Evolutionary conservation across 2,329 filamentous ascomycete species (phyloP), one percentile per base, ranked within the genome.

Genomic region (Penicillium sp.): DNA sequence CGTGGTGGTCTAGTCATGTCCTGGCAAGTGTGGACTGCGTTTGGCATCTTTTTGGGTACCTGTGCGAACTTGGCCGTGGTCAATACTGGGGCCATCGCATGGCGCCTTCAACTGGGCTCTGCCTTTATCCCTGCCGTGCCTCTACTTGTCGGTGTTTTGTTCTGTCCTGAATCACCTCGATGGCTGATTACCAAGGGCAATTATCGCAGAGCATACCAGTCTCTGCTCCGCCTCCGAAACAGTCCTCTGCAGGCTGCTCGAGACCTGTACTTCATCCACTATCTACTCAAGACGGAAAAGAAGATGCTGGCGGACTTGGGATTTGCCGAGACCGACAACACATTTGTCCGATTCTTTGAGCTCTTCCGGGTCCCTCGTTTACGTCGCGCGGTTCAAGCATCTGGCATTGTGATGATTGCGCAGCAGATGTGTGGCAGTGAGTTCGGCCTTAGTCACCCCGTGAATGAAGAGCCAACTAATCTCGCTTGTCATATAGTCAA

Each of bases 1-100:
- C 76, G 80, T 4, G 80, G 80, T 9, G 78, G 75, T 5, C 63
- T 82, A 4, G 79, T 81, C 35, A 81, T 80, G 76, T 76, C 72
- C 0, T 82, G 79, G 78, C 80, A 82, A 63, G 64, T 82, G 16
- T 83, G 74, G 10, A 70, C 68, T 39, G 71, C 65, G 8, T 77
- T 72, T 38, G 70, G 70, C 11, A 73, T 73, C 38, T 66, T 73
- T 43, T 46, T 73, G 25, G 76, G 76, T 2, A 70, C 68, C 14
- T 72, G 65, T 31, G 74, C 75, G 2, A 78, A 73, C 33, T 57
- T 78, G 1, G 68, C 68, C 2, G 69, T 77, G 22, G 70, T 43
- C 18, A 73, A 54, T 55, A 72, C 68, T 16, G 73, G 73, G 8
- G 44, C 39, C 24, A 71, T 71, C 33, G 63, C 69, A 2, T 79